These are phyloP conservation scores for Trametes elegans DNA, from an alignment of 768 basidiomycete species.

Conservation along the genomic window DNA sequence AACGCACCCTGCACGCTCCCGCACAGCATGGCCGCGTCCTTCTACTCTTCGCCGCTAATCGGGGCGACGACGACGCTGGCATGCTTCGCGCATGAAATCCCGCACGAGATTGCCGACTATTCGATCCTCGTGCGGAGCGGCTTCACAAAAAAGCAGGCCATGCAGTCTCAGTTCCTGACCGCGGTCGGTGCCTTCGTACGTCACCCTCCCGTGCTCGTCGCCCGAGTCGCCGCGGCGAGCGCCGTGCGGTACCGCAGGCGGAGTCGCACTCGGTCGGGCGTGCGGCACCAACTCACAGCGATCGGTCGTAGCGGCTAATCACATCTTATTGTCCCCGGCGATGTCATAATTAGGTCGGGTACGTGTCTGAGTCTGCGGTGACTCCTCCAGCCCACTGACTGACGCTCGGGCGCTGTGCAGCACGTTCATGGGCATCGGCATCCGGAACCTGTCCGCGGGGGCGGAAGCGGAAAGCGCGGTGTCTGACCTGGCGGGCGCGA, in stretches of 20 bases:
- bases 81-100: conserved; percentile 94
- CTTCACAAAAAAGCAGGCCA: conserved; percentile 87
- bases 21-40: conserved; percentile 93
- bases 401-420: conserved; percentile 35
- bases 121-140: conserved; percentile 90
- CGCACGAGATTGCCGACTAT: conserved; percentile 96
- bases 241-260: conserved; percentile 18
- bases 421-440: conserved; percentile 85
- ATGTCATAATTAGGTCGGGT: conserved; percentile 23
- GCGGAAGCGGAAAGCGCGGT: conserved; percentile 37
- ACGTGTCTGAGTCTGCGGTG: conserved; percentile 4
- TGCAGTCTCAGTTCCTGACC: conserved; percentile 91
- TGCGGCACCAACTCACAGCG: too few species aligned
- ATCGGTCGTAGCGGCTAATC: neutral
- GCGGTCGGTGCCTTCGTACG: conserved; percentile 90
- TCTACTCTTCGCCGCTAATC: conserved; percentile 92
- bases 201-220: conserved; percentile 26
- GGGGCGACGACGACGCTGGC: conserved; percentile 94
- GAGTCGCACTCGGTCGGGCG: too few species aligned
- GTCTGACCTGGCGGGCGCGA: conserved; percentile 69
- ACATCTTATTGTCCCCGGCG: neutral
- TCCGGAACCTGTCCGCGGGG: conserved; percentile 70
- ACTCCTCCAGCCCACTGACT: conserved; percentile 15
- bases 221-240: conserved; percentile 25
- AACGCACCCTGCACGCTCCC: neutral